Conservation (phyloP, 1,284 basidiomycete genomes). For the Stereum hirsutum region DNA sequence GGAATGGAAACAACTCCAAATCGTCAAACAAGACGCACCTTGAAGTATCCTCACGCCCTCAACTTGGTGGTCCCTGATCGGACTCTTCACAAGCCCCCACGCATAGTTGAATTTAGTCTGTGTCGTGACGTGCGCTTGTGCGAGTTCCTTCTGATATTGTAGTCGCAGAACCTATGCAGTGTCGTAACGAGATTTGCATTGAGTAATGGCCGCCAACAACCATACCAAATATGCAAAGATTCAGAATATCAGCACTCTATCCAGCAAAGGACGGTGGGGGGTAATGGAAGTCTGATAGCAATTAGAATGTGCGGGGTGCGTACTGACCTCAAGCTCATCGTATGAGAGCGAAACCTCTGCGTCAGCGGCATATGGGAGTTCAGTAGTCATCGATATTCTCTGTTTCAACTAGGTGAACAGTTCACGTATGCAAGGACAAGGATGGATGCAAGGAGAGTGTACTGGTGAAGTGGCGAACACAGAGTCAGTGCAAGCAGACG, state of each 20-base stretch:
- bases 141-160: constrained; percentile 86
- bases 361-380: constrained; percentile 95
- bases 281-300: too few relatives aligned
- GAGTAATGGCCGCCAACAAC: too few relatives aligned
- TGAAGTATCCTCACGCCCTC: constrained; percentile 89
- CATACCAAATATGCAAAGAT: too few relatives aligned
- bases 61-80: constrained; percentile 73
- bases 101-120: constrained; percentile 99
- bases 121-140: constrained; percentile 80
- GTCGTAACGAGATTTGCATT: too few relatives aligned
- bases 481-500: too few relatives aligned
- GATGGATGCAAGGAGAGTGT: not conserved
- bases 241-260: constrained; percentile 4
- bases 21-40: constrained; percentile 40
- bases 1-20: too few relatives aligned
- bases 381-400: constrained; percentile 62
- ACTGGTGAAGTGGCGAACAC: too few relatives aligned
- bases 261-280: not conserved
- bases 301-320: too few relatives aligned
- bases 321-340: constrained; percentile 79
- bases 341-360: constrained; percentile 83
- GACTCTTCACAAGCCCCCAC: constrained; percentile 92
- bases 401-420: too few relatives aligned
- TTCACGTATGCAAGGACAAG: not conserved
- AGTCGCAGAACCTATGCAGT: constrained; percentile 70